These are phyloP conservation scores for Ligustrum vulgare DNA, from an alignment of 257 asterid genomes.

Conservation along the genomic window DNA sequence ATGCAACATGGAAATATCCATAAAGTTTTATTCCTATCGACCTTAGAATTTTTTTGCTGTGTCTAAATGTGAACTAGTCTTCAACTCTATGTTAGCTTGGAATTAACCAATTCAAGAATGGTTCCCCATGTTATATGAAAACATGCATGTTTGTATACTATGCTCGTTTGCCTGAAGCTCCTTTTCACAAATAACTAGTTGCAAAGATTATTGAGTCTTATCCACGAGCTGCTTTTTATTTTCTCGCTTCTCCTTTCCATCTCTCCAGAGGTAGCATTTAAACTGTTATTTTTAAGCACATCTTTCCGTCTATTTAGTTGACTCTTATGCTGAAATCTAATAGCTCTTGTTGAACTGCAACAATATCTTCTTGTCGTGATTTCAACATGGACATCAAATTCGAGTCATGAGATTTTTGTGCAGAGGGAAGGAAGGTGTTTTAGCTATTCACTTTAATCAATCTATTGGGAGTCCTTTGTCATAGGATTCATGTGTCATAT, in stretches of 20 bases:
- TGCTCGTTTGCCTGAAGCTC: neutral
- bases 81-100: neutral
- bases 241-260: neutral
- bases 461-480: neutral
- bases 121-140: neutral
- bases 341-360: neutral
- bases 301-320: neutral
- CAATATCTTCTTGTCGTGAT: neutral
- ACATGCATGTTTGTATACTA: neutral
- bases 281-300: neutral
- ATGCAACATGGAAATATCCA: neutral
- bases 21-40: neutral
- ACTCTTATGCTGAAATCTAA: neutral
- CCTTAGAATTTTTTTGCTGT: neutral
- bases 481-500: neutral
- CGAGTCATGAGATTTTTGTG: neutral
- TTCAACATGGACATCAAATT: neutral
- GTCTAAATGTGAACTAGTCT: neutral
- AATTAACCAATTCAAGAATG: neutral
- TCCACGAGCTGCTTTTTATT: neutral
- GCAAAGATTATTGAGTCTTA: neutral
- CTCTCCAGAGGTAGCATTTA: neutral
- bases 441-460: neutral
- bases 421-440: neutral
- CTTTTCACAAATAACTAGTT: neutral